These are phyloP conservation scores for Pseudogymnoascus sp. DNA, from an alignment of 2,329 filamentous ascomycete species.

Conservation along the genomic window DNA sequence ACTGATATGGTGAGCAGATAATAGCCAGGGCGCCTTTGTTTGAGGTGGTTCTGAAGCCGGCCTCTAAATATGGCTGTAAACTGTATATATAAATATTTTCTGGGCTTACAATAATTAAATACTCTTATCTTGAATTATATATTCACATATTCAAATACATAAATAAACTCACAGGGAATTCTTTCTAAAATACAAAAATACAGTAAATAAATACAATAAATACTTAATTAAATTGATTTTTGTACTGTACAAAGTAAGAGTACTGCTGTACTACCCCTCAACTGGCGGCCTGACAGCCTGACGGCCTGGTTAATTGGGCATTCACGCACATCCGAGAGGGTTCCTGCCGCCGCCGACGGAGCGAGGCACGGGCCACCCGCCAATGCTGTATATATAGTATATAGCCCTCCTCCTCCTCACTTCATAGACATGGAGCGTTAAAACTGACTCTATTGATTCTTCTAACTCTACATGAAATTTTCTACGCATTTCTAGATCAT, in stretches of 20 bases:
- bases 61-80: not conserved
- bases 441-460: not conserved
- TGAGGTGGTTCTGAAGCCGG: not conserved
- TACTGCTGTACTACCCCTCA: not conserved
- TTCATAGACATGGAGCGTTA: not conserved
- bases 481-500: not conserved
- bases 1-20: not conserved
- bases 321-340: not conserved
- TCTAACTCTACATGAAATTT: not conserved
- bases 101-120: not conserved
- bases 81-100: not conserved
- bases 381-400: not conserved
- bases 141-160: not conserved
- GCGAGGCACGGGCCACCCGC: not conserved
- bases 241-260: not conserved
- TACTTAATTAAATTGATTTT: not conserved
- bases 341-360: not conserved
- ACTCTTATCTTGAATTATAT: not conserved
- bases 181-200: not conserved
- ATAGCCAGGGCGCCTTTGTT: not conserved
- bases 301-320: not conserved
- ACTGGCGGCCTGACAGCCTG: not conserved
- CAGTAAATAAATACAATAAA: not conserved
- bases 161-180: not conserved
- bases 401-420: not conserved